phyloP scores from a whole-genome alignment of 495 filamentous ascomycete genomes.

The Cryomyces minteri region DNA sequence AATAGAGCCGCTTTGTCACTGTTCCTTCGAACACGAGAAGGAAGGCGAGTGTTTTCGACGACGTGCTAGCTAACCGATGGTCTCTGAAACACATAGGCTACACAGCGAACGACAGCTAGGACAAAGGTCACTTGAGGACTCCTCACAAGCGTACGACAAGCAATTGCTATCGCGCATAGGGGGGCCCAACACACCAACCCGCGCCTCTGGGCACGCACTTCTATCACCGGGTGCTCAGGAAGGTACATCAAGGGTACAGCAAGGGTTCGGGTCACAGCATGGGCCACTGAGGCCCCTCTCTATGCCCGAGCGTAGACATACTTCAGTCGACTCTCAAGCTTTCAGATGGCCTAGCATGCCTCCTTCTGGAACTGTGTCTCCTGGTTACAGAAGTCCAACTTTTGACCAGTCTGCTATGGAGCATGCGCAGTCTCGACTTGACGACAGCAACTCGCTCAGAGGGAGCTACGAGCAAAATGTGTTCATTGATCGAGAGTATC shows the following conservation, averaged over 20 bases:
- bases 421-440: slow-evolving; percentile 21
- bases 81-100: slow-evolving; percentile 30
- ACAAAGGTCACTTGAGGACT: slow-evolving; percentile 35
- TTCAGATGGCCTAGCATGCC: slow-evolving; percentile 12
- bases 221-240: slow-evolving; percentile 9
- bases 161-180: slow-evolving; percentile 60
- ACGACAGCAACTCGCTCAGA: slow-evolving; percentile 32
- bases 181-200: slow-evolving; percentile 38
- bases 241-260: too few species aligned
- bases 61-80: neutral
- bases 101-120: slow-evolving; percentile 41
- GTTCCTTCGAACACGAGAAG: too few species aligned
- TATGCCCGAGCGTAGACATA: slow-evolving; percentile 16
- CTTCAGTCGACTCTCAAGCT: slow-evolving; percentile 14
- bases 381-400: slow-evolving; percentile 22
- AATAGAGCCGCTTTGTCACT: too few species aligned
- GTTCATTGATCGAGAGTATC: slow-evolving; percentile 42
- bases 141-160: slow-evolving; percentile 59
- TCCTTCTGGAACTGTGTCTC: slow-evolving; percentile 16
- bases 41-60: too few species aligned
- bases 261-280: slow-evolving; percentile 15
- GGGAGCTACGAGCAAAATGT: slow-evolving; percentile 44
- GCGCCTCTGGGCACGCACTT: slow-evolving; percentile 28
- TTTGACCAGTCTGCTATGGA: slow-evolving; percentile 10
- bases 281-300: slow-evolving; percentile 16